phyloP scores from a whole-genome alignment of 1,139 yeast species.

The Lodderomyces theae region DNA sequence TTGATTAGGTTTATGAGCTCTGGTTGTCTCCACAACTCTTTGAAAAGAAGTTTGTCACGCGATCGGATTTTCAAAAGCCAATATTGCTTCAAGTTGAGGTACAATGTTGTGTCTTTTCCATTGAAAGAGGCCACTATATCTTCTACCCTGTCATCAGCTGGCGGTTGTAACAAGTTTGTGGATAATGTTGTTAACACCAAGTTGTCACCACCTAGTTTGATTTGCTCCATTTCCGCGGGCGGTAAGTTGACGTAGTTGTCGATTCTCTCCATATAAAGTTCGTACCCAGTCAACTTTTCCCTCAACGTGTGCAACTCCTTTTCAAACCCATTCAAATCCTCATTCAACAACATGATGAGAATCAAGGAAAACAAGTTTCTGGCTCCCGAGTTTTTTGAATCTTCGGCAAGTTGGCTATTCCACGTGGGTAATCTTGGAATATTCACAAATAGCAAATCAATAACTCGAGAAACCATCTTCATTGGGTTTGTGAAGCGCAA shows the following conservation, averaged over 20 bases:
- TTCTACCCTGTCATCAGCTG: constrained; percentile 2
- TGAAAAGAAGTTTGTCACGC: constrained; percentile 71
- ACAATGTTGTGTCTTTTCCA: constrained; percentile 24
- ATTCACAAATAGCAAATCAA: constrained; percentile 77
- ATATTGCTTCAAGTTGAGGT: constrained; percentile 55
- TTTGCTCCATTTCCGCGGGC: constrained; percentile 17
- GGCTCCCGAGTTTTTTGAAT: constrained; percentile 44
- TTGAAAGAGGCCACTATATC: not conserved
- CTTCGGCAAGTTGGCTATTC: constrained; percentile 12
- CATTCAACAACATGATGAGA: constrained; percentile 71
- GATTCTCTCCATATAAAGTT: constrained; percentile 25
- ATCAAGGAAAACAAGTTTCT: constrained; percentile 66
- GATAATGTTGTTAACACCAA: constrained; percentile 25
- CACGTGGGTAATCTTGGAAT: constrained; percentile 41
- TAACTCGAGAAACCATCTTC: constrained; percentile 70
- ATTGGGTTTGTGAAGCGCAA: constrained; percentile 82
- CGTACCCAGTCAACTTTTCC: constrained; percentile 19
- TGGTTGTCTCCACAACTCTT: constrained; percentile 81
- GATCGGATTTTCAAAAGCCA: constrained; percentile 64
- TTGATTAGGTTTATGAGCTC: constrained; percentile 69
- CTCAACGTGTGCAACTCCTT: constrained; percentile 49
- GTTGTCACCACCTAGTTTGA: constrained; percentile 26
- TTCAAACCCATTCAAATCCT: constrained; percentile 70
- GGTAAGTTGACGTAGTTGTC: constrained; percentile 23
- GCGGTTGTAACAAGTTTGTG: constrained; percentile 22